phyloP scores from a whole-genome alignment of 2,329 filamentous ascomycete species.

The Talaromyces sp. region DNA sequence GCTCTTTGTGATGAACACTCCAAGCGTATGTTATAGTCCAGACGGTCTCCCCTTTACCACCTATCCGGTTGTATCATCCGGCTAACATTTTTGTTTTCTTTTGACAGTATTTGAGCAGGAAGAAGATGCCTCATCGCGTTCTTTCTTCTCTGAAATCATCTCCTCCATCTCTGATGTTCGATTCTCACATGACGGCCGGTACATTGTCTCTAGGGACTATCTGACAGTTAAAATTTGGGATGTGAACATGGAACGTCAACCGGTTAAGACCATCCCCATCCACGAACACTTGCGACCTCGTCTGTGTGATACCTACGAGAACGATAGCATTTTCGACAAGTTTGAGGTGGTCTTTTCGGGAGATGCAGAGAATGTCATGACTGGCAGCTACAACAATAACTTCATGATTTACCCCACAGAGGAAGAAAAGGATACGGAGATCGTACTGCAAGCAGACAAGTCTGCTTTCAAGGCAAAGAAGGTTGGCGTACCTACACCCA shows the following conservation, averaged over 20 bases:
- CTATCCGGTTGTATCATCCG: conserved; percentile 8
- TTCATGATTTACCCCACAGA: conserved; percentile 99
- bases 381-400: conserved; percentile 99
- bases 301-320: conserved; percentile 97
- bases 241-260: conserved; percentile 97
- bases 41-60: background rate
- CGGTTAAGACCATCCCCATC: conserved; percentile 97
- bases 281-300: conserved; percentile 94
- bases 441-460: conserved; percentile 97
- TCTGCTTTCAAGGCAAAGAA: conserved; percentile 99
- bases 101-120: conserved; percentile 93
- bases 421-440: conserved; percentile 92
- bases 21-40: conserved; percentile 69
- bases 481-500: conserved; percentile 94
- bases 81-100: too few relatives aligned
- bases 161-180: conserved; percentile 98
- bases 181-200: conserved; percentile 93
- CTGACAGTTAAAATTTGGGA: conserved; percentile 99
- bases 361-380: conserved; percentile 99
- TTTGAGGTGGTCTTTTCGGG: conserved; percentile 99
- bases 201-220: conserved; percentile 97
- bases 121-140: conserved; percentile 93
- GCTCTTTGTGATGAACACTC: conserved; percentile 94
- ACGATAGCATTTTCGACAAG: conserved; percentile 99
- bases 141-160: conserved; percentile 99